These are phyloP conservation scores for Coemansia sp. DNA, from an alignment of 192 early-diverging fungal genomes.

Conservation along the genomic window DNA sequence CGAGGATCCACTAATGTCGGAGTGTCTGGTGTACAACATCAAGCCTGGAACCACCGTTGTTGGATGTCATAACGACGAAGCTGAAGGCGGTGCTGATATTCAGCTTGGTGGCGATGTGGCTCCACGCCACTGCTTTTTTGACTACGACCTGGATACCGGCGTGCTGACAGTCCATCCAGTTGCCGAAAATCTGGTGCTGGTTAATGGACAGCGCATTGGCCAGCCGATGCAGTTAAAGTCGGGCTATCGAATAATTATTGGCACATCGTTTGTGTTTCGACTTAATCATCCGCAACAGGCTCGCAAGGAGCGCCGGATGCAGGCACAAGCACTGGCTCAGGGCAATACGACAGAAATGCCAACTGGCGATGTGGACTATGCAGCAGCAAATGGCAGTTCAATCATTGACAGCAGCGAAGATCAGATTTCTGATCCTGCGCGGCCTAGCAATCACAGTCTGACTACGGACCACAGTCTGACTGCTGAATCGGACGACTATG, in stretches of 20 bases:
- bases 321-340: background rate
- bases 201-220: slow-evolving; percentile 72
- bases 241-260: slow-evolving; percentile 79
- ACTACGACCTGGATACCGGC: slow-evolving; percentile 56
- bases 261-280: slow-evolving; percentile 78
- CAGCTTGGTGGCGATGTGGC: slow-evolving; percentile 65
- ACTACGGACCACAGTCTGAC: background rate
- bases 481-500: slow-evolving; percentile 28
- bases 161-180: slow-evolving; percentile 63
- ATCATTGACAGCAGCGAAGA: slow-evolving; percentile 7
- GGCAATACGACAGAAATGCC: background rate
- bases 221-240: slow-evolving; percentile 61
- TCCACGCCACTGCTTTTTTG: slow-evolving; percentile 72
- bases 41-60: slow-evolving; percentile 72
- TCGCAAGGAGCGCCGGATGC: slow-evolving; percentile 45
- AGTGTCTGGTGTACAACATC: slow-evolving; percentile 87
- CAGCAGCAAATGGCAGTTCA: background rate
- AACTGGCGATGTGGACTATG: background rate
- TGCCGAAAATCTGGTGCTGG: slow-evolving; percentile 63
- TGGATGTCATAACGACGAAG: slow-evolving; percentile 57
- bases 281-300: slow-evolving; percentile 84
- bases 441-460: background rate
- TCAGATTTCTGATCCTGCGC: background rate
- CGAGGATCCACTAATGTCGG: slow-evolving; percentile 86
- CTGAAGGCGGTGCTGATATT: slow-evolving; percentile 30